These are phyloP conservation scores for Penicillium chermesinum DNA, from an alignment of 495 filamentous ascomycete species.

Conservation along the genomic window DNA sequence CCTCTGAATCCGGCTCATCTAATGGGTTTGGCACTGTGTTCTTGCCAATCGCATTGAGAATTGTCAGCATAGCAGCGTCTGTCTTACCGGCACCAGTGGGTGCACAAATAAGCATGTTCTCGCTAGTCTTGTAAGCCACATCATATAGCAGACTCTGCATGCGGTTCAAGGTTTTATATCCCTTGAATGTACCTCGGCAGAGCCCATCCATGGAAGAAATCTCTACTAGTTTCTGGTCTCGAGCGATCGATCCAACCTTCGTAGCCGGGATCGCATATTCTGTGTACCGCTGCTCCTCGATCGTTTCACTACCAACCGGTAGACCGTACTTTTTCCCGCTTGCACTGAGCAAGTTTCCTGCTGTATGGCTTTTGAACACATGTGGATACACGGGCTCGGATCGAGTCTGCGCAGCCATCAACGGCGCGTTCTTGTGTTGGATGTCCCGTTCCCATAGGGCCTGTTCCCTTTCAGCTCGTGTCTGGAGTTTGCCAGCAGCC, in stretches of 20 bases:
- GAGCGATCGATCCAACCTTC: conserved; percentile 66
- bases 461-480: conserved; percentile 69
- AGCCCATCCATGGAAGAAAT: conserved; percentile 85
- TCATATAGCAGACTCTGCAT: conserved; percentile 98
- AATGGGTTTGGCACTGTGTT: conserved; percentile 73
- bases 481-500: conserved; percentile 55
- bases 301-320: conserved; percentile 59
- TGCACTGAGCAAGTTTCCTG: conserved; percentile 75
- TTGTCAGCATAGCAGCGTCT: conserved; percentile 94
- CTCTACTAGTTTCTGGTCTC: conserved; percentile 65
- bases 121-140: conserved; percentile 89
- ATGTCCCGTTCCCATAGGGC: conserved; percentile 66
- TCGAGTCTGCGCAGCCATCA: conserved; percentile 58
- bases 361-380: conserved; percentile 75
- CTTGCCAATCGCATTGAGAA: conserved; percentile 82
- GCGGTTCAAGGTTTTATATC: conserved; percentile 87
- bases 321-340: conserved; percentile 72
- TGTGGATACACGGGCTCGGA: conserved; percentile 76
- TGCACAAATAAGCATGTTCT: conserved; percentile 98
- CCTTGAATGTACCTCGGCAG: conserved; percentile 86
- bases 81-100: conserved; percentile 99
- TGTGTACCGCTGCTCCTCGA: conserved; percentile 68
- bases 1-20: conserved; percentile 64
- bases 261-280: conserved; percentile 82
- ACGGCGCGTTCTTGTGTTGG: conserved; percentile 72